A percentile compares a stretch with the other conserved stretches of the same genome.
These are phyloP conservation scores for Cornus controversa DNA, from an alignment of 148 eudicot genomes.

Conservation along the genomic window DNA sequence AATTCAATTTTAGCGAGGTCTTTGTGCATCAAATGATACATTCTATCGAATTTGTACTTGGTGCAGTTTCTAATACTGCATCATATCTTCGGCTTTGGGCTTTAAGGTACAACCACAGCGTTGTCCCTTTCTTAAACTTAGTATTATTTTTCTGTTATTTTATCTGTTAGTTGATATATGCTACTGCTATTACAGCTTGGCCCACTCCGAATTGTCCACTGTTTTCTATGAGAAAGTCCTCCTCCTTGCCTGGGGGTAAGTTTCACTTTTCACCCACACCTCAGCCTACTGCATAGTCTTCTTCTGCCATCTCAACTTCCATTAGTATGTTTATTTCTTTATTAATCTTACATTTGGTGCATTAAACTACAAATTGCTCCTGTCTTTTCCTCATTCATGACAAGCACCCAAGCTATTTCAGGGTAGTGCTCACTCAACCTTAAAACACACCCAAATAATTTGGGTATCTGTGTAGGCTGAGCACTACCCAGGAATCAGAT, in stretches of 20 bases:
- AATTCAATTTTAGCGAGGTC: constrained; percentile 93
- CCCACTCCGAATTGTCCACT: constrained; percentile 96
- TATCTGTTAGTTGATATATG: constrained; percentile 14
- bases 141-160: not conserved
- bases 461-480: not conserved
- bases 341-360: not conserved
- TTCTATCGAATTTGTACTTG: constrained; percentile 96
- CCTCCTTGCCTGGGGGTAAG: constrained; percentile 98
- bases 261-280: constrained; percentile 3
- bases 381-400: not conserved
- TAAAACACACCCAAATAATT: not conserved
- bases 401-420: not conserved
- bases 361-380: not conserved
- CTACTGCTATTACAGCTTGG: constrained; percentile 62
- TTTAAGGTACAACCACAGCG: constrained; percentile 47
- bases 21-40: constrained; percentile 99
- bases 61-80: constrained; percentile 98
- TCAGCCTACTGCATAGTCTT: not conserved
- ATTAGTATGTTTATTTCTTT: constrained; percentile 3
- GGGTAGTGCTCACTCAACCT: not conserved
- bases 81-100: constrained; percentile 99
- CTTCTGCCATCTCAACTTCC: not conserved
- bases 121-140: not conserved
- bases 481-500: not conserved
- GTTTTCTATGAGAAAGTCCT: constrained; percentile 98